Percentiles rank a stretch among this genome's conserved stretches.
Evolutionary conservation across 148 eudicot genomes (phyloP).

Genomic region (Fagopyrum tataricum): DNA sequence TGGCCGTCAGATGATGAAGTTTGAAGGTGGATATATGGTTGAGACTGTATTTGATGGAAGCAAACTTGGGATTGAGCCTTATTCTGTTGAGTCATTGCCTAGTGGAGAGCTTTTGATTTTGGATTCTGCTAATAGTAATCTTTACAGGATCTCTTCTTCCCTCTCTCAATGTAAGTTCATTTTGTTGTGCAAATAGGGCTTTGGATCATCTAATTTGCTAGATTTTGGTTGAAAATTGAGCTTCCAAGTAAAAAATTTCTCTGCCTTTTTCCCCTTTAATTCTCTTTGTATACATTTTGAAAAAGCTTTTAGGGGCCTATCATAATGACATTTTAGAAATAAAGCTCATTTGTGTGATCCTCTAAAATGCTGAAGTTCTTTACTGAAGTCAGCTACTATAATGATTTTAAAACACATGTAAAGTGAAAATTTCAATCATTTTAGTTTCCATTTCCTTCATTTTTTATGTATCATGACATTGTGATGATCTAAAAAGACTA

Average conservation of each 20-base stretch:
- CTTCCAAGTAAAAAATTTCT: not conserved
- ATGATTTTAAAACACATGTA: no score
- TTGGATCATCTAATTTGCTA: not conserved
- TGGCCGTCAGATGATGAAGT: slow-evolving; percentile 86
- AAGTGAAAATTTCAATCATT: no score
- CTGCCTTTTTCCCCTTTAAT: not conserved
- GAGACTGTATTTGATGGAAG: slow-evolving; percentile 99
- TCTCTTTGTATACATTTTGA: not conserved
- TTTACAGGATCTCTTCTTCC: slow-evolving; percentile 83
- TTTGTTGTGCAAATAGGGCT: not conserved
- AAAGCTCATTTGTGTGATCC: not conserved
- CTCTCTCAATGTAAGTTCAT: slow-evolving; percentile 73
- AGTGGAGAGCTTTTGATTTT: slow-evolving; percentile 88
- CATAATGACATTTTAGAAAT: not conserved
- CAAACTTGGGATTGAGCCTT: slow-evolving; percentile 94
- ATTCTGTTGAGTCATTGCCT: slow-evolving; percentile 66
- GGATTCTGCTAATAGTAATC: slow-evolving; percentile 89
- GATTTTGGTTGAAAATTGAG: not conserved
- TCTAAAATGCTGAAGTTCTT: not conserved
- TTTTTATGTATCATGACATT: not conserved
- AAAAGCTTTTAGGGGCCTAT: not conserved
- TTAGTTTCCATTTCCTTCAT: not conserved
- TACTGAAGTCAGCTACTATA: not conserved
- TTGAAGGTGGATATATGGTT: slow-evolving; percentile 88
- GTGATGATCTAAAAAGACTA: not conserved